Evolutionary conservation across 768 basidiomycete species (phyloP), one percentile per base, ranked within the genome.

Genomic region (Calocybe gangraenosa): DNA sequence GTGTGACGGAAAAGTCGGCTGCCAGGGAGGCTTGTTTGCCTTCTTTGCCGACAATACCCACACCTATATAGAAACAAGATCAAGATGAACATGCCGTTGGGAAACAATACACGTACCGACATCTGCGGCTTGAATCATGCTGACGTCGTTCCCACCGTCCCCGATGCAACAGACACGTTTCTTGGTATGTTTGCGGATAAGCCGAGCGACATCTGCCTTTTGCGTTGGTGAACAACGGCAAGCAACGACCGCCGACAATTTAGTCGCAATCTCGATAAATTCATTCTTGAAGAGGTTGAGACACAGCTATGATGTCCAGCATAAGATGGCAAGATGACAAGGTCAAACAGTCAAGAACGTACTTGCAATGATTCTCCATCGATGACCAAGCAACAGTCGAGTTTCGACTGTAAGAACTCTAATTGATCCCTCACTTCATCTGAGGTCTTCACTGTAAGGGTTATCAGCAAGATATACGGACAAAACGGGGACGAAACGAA

Each of bases 81-180:
- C 46, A n/a, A 44, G 44, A 38, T 32, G n/a, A 21, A 19, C 2
- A 42, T 18, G 21, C 23, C 30, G 35, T 33, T 44, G 13, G 22
- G 15, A 19, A 35, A 18, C 37, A 34, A 9, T 23, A 23, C 23
- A 81, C 92, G 61, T 38, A 92, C 93, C 95, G 47, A 99, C 93
- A 58, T 98, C 92, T 2, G 96, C 96, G 1, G 96, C 96, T 59
- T 98, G 96, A 50, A 99, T 99, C 96, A 99, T 99, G 63, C 90
- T 92, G 51, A 99, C 96, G 61, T 99, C 96, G 63, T 99, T 99
- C 3, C 96, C 96, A 25, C 96, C 96, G 67, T 99, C 96, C 2
- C 96, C 96, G 47, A 98, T 98, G 60, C 96, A 98, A 63, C 95
- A 98, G 0, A 99, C 95, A 0, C 95, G 82, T 64, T 97, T 98